These are phyloP conservation scores for Rhododendron henanense DNA, from an alignment of 148 eudicot species.

Conservation along the genomic window DNA sequence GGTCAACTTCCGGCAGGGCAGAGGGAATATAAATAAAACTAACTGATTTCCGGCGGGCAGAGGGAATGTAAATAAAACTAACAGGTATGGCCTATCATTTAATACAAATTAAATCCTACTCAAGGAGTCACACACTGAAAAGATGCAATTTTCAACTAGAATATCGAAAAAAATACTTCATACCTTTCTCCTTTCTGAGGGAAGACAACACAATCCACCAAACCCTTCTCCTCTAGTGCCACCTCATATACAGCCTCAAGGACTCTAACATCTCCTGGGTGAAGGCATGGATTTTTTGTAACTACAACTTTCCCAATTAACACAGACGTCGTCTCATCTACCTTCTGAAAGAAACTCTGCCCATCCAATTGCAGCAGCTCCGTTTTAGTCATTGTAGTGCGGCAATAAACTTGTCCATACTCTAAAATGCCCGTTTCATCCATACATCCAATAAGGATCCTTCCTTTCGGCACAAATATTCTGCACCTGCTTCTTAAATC, in stretches of 20 bases:
- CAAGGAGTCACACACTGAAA: not conserved
- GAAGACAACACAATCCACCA: slow-evolving; percentile 74
- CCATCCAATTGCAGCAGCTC: slow-evolving; percentile 47
- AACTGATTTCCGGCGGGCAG: too few relatives aligned
- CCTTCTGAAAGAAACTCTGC: slow-evolving; percentile 45
- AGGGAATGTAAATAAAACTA: too few relatives aligned
- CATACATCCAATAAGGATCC: slow-evolving; percentile 81
- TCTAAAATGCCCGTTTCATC: slow-evolving; percentile 79
- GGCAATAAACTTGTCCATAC: slow-evolving; percentile 84
- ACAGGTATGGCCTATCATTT: not conserved
- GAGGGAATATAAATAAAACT: too few relatives aligned
- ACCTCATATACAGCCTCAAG: slow-evolving; percentile 84
- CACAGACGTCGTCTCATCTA: slow-evolving; percentile 63
- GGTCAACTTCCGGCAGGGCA: too few relatives aligned
- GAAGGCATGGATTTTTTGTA: slow-evolving; percentile 97
- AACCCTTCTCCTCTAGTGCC: slow-evolving; percentile 55
- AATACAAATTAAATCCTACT: not conserved
- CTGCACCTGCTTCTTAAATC: slow-evolving; percentile 80
- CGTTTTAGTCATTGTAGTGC: slow-evolving; percentile 56
- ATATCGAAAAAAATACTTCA: not conserved
- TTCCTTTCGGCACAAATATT: slow-evolving; percentile 75
- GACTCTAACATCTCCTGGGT: slow-evolving; percentile 95
- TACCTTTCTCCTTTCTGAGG: slow-evolving; percentile 97
- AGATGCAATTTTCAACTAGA: not conserved
- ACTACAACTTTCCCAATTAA: slow-evolving; percentile 77